phyloP scores from a whole-genome alignment of 208 protist genomes.

The Leishmania tarentolae region DNA sequence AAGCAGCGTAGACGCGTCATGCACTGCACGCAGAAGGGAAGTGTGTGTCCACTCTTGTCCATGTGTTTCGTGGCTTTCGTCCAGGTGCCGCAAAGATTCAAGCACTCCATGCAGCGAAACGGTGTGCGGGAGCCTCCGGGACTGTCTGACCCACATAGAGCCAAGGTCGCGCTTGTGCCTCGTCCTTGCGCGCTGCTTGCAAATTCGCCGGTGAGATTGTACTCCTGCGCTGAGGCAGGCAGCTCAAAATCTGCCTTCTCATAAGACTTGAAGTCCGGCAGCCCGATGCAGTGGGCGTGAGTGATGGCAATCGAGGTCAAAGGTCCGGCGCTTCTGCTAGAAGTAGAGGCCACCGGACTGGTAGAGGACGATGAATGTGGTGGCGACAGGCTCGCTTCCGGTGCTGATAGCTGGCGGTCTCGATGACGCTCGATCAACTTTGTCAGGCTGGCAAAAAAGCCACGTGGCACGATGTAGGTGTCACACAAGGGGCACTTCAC shows the following conservation, averaged over 20 bases:
- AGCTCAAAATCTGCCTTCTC: conserved; percentile 35
- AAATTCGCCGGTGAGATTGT: conserved; percentile 8
- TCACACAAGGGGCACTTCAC: conserved; percentile 41
- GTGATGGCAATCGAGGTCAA: conserved; percentile 22
- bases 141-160: background rate
- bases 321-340: background rate
- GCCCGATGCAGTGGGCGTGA: conserved; percentile 16
- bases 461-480: conserved; percentile 38
- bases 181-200: background rate
- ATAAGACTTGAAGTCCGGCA: conserved; percentile 28
- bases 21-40: conserved; percentile 60
- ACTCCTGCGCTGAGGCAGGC: conserved; percentile 19
- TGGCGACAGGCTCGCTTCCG: background rate
- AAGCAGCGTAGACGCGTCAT: conserved; percentile 60
- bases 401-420: background rate
- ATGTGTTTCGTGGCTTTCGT: conserved; percentile 72
- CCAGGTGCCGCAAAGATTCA: conserved; percentile 61
- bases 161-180: background rate
- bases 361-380: conserved; percentile 2
- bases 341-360: background rate
- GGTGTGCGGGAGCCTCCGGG: background rate
- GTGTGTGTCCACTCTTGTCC: conserved; percentile 56
- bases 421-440: conserved; percentile 33
- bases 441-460: conserved; percentile 33
- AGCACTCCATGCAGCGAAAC: conserved; percentile 74